Evolutionary conservation across 345 rosid genomes (phyloP), one percentile per base, ranked within the genome.

Genomic region (Pelargonium nanum): DNA sequence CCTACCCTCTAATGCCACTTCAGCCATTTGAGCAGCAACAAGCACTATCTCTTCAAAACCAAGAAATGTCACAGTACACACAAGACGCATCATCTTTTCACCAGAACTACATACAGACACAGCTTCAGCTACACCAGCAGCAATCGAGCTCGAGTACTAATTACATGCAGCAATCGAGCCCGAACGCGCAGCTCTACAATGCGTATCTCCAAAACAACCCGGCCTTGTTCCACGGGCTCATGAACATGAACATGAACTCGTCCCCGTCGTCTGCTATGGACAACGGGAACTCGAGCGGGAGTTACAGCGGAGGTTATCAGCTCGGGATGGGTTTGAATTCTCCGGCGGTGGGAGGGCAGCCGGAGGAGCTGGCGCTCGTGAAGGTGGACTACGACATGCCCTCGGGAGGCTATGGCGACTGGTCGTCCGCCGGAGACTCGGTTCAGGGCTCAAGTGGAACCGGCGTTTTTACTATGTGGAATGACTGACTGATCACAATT

Each of bases 321-420:
- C 70, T 80, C 23, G 93, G 89, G 57, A 64, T 80, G 72, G 81
- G 75, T 16, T 55, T 86, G 6, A 75, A 72, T 67, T 70, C 88
- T 0, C 66, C 77, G 0, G 77, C 13, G 80, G 80, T 9, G 65
- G 68, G 1, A 71, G 68, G 10, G 83, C 48, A 82, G 26, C 65
- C 83, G 8, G 90, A 83, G 53, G 96, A 84, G 50, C 79, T 77
- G 20, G 68, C 87, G 0, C 65, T 79, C 12, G 91, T 93, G 2
- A 93, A 93, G 80, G 96, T 87, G 2, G 97, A 93, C 68, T 89
- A 93, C 51, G 97, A 93, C 58, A 81, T 84, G 97, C 86, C 83
- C 20, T 56, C 75, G 17, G 83, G 73, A 10, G 70, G 81, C 20
- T 89, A 85, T 20, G 88, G 84, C 17, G 82, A 70, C 61, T 86